Percentiles rank a stretch among this genome's conserved stretches.
Conservation (phyloP, 305 asterid genomes). For the Ruellia speciosa region DNA sequence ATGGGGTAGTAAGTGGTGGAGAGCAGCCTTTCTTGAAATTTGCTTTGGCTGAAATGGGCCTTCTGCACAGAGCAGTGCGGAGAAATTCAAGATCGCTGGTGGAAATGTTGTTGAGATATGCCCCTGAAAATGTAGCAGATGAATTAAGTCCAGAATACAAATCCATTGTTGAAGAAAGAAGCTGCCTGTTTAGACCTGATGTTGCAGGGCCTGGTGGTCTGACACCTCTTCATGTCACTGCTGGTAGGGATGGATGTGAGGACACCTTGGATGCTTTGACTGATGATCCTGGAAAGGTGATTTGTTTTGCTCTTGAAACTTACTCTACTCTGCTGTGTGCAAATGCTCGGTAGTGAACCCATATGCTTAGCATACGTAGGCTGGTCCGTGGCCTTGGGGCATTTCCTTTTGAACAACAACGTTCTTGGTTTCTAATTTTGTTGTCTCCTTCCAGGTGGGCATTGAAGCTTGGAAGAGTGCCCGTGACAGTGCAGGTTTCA, state of each 20-base stretch:
- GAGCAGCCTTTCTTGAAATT: slow-evolving; percentile 41
- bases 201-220: slow-evolving; percentile 59
- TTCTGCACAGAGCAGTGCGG: slow-evolving; percentile 67
- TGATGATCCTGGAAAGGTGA: slow-evolving; percentile 66
- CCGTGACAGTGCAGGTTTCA: slow-evolving; percentile 53
- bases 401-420: too few species aligned
- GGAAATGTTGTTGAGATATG: slow-evolving; percentile 54
- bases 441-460: slow-evolving; percentile 40
- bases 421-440: not conserved
- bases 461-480: slow-evolving; percentile 57
- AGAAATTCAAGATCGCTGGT: slow-evolving; percentile 59
- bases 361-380: too few species aligned
- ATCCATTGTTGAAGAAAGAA: slow-evolving; percentile 26
- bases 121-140: slow-evolving; percentile 40
- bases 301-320: slow-evolving; percentile 1
- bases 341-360: too few species aligned
- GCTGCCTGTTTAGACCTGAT: slow-evolving; percentile 61
- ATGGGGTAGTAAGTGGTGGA: slow-evolving; percentile 40
- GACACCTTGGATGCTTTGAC: slow-evolving; percentile 62
- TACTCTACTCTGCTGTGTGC: too few species aligned
- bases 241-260: slow-evolving; percentile 68
- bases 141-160: slow-evolving; percentile 37
- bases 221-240: slow-evolving; percentile 82
- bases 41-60: slow-evolving; percentile 52
- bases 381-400: too few species aligned